Percentiles rank a stretch among this genome's conserved stretches.
These are phyloP conservation scores for Pleurotus tuoliensis DNA, from an alignment of 768 basidiomycete species.

Conservation along the genomic window DNA sequence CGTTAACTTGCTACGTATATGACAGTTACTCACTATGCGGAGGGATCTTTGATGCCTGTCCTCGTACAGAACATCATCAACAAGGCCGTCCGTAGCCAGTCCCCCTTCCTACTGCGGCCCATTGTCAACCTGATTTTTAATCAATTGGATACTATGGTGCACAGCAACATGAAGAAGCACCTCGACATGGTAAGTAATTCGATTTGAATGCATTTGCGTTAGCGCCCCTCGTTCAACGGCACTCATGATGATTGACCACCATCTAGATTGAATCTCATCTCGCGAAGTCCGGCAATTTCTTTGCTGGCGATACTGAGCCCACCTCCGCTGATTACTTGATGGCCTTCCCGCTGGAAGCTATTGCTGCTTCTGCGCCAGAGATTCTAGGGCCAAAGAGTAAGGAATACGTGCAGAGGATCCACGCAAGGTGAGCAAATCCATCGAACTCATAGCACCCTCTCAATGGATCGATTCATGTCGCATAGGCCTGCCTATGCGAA, in stretches of 20 bases:
- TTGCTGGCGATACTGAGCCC: conserved; percentile 24
- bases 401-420: conserved; percentile 11
- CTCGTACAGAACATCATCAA: conserved; percentile 32
- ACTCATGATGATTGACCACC: neutral
- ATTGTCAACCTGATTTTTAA: conserved; percentile 25
- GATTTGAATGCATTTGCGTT: neutral
- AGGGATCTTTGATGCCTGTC: conserved; percentile 38
- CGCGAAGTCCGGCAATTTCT: conserved; percentile 3
- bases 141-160: conserved; percentile 20
- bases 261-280: conserved; percentile 19
- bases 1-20: neutral
- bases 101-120: conserved; percentile 34
- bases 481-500: conserved; percentile 8
- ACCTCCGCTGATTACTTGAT: conserved; percentile 31
- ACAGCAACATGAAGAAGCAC: conserved; percentile 24
- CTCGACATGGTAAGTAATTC: conserved; percentile 21
- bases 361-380: conserved; percentile 8
- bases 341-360: conserved; percentile 20
- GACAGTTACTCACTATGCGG: conserved; percentile 36
- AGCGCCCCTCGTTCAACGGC: neutral
- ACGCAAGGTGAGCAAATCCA: conserved; percentile 4
- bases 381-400: conserved; percentile 8
- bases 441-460: neutral
- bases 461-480: neutral
- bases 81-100: conserved; percentile 21